Evolutionary conservation across 306 rosid genomes (phyloP).

Genomic region (Macrotyloma uniflorum): DNA sequence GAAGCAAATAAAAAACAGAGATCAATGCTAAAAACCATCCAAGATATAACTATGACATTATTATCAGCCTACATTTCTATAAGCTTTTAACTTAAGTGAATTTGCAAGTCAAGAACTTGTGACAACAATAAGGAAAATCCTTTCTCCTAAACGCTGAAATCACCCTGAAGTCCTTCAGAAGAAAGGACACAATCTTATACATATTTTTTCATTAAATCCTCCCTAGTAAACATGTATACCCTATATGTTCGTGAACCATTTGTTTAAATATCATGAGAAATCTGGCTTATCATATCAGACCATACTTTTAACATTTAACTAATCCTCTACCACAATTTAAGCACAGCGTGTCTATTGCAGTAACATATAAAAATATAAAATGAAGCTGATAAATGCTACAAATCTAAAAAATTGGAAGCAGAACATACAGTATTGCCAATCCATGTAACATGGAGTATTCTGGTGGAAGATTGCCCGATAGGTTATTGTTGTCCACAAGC

Average conservation of each 20-base stretch:
- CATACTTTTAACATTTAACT: conserved; percentile 12
- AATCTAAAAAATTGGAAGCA: conserved; percentile 26
- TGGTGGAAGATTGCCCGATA: conserved; percentile 61
- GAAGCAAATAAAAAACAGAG: not conserved
- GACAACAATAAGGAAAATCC: conserved; percentile 4
- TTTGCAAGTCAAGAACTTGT: not conserved
- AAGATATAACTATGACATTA: conserved; percentile 1
- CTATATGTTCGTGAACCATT: not conserved
- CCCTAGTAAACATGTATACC: not conserved
- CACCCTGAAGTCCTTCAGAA: not conserved
- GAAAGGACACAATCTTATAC: not conserved
- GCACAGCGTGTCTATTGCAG: conserved; percentile 16
- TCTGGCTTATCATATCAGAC: conserved; percentile 5
- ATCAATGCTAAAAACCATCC: conserved; percentile 6
- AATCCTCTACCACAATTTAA: conserved; percentile 22
- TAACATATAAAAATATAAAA: not conserved
- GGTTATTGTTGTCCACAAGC: conserved; percentile 67
- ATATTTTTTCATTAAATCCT: not conserved
- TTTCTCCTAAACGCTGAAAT: not conserved
- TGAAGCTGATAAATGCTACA: conserved; percentile 2
- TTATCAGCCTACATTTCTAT: not conserved
- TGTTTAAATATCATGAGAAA: not conserved
- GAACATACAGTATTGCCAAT: conserved; percentile 60
- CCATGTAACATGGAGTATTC: conserved; percentile 47
- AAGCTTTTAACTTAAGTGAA: not conserved